Base-by-base conservation (phyloP, 2,329 filamentous ascomycete species). In the Plenodomus tracheiphilus region DNA sequence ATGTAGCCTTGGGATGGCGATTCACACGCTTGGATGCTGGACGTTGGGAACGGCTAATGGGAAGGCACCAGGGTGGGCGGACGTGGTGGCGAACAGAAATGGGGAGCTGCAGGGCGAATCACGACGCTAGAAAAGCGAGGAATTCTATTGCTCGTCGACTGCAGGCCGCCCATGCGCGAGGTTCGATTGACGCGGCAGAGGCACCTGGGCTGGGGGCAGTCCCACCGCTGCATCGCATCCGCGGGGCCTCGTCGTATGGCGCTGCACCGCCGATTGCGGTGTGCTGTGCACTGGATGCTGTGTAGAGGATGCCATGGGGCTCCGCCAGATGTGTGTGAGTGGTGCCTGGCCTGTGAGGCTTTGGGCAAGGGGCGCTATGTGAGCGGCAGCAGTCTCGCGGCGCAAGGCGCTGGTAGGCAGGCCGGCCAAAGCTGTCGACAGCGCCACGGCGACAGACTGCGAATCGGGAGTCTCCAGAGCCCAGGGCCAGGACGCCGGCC, bases 11-110 rank as follows among this genome's bases (percentile, higher is more conserved):
- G 28, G 7, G 28, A 8, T 32, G 28, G 6, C 7, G 28, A 22
- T 49, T 47, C 38, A 43, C 39, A 39, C 40, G 46, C 28, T 41
- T 46, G 37, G 36, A 39, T 42, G 46, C 28, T 41, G 43, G 37
- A 45, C 15, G 25, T 39, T 40, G 41, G 32, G 46, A 11, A 49
- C 50, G 54, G 57, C 54, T 53, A 53, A 56, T 56, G 19, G 41
- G 37, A 41, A 46, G 44, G 36, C 39, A 36, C 16, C 39, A 41
- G 53, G 30, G 43, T 49, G 22, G 22, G 5, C n/a, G n/a, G n/a
- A n/a, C n/a, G n/a, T 25, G 22, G 5, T 25, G 57, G 53, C 55
- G 55, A 56, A 40, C 53, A 53, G 58, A 42, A 55, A 56, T 46
- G 47, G 45, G 48, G 37, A 41, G 21, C 45, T 37, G 36, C 41